These are phyloP conservation scores for Starmerella stellata DNA, from an alignment of 805 yeast genomes.

Conservation along the genomic window DNA sequence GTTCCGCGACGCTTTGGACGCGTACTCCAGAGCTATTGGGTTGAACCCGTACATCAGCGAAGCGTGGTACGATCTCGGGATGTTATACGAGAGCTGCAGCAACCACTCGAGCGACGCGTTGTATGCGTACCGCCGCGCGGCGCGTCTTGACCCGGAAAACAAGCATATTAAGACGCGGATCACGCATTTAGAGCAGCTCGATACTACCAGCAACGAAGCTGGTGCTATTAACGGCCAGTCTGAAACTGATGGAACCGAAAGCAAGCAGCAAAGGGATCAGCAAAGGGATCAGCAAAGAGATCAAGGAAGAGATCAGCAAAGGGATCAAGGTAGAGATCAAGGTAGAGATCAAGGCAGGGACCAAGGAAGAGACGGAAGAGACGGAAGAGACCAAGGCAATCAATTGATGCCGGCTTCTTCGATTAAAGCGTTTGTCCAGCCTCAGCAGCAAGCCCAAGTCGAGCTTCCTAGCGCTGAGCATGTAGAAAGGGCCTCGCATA, in stretches of 20 bases:
- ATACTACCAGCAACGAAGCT: neutral
- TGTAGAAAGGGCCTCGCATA: no score
- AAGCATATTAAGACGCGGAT: conserved; percentile 86
- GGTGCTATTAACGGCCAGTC: neutral
- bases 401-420: conserved; percentile 11
- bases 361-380: no score
- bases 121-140: conserved; percentile 94
- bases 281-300: conserved; percentile 34
- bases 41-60: conserved; percentile 90
- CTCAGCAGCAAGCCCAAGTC: neutral
- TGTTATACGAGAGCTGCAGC: conserved; percentile 90
- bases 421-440: neutral
- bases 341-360: no score
- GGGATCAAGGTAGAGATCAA: no score
- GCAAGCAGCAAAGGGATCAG: conserved; percentile 29
- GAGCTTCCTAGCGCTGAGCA: no score
- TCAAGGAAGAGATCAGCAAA: conserved; percentile 12
- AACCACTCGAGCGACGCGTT: conserved; percentile 87
- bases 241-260: conserved; percentile 25
- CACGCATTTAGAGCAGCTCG: conserved; percentile 41
- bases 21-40: conserved; percentile 90
- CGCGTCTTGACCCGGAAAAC: conserved; percentile 82
- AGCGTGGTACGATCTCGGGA: conserved; percentile 97
- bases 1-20: conserved; percentile 91
- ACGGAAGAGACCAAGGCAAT: no score